Evolutionary conservation across 352 stramenopile genomes (phyloP).

Genomic region (Pythium phragmitis): DNA sequence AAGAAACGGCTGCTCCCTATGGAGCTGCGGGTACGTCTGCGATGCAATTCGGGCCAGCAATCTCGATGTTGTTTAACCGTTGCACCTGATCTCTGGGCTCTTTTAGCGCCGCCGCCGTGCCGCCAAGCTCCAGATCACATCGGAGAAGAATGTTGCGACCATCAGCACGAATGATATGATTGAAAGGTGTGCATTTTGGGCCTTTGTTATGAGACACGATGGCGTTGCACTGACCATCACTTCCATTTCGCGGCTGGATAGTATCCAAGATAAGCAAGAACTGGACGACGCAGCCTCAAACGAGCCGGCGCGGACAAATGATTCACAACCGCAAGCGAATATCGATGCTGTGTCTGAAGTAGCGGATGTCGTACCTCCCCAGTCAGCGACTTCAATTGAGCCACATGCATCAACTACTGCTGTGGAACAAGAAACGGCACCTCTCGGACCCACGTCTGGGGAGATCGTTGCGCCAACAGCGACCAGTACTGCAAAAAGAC

Average conservation of each 20-base stretch:
- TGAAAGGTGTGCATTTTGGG: slow-evolving; percentile 3
- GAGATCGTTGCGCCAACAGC: not conserved
- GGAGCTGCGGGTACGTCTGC: slow-evolving; percentile 58
- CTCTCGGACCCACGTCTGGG: not conserved
- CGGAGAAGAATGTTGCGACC: slow-evolving; percentile 26
- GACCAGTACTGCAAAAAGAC: slow-evolving; percentile 11
- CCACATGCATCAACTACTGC: not conserved
- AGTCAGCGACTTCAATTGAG: not conserved
- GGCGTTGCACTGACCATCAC: too few species aligned
- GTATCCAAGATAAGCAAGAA: slow-evolving; percentile 9
- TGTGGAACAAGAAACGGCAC: not conserved
- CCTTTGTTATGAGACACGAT: not conserved
- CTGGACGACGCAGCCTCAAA: not conserved
- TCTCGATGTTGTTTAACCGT: too few species aligned
- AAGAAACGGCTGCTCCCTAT: slow-evolving; percentile 73
- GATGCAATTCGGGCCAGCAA: too few species aligned
- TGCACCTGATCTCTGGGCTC: not conserved
- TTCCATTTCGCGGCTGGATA: not conserved
- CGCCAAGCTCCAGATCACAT: slow-evolving; percentile 48
- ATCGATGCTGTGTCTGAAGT: not conserved
- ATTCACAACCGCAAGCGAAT: not conserved
- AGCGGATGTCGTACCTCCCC: not conserved
- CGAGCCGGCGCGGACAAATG: not conserved
- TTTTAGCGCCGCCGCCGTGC: slow-evolving; percentile 58
- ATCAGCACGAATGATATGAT: slow-evolving; percentile 27